A percentile compares a stretch with the other conserved stretches of the same genome.
phyloP scores from a whole-genome alignment of 371 early-diverging fungal species.

The Amoeboaphelidium protococcarum region DNA sequence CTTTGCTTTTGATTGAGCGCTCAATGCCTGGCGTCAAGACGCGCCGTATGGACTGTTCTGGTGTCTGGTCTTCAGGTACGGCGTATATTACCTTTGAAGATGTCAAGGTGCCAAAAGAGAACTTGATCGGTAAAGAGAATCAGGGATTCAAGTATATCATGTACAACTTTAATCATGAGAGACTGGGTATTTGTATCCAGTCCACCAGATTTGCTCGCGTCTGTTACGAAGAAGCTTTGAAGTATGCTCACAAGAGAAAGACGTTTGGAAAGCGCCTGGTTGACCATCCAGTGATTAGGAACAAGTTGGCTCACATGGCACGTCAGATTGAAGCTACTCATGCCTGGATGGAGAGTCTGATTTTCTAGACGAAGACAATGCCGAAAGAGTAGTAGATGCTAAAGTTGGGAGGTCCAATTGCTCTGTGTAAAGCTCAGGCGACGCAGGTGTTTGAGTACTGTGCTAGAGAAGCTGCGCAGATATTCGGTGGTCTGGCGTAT shows the following conservation, averaged over 20 bases:
- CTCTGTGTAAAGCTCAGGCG: conserved; percentile 53
- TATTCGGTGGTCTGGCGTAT: conserved; percentile 67
- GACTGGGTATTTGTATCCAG: conserved; percentile 50
- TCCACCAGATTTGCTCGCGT: conserved; percentile 63
- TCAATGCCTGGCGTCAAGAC: conserved; percentile 51
- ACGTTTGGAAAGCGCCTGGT: conserved; percentile 54
- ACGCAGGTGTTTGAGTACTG: conserved; percentile 65
- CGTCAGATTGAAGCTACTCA: conserved; percentile 62
- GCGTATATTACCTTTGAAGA: conserved; percentile 43
- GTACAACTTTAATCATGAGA: conserved; percentile 2
- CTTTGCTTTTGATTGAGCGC: conserved; percentile 46
- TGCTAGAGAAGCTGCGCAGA: conserved; percentile 67
- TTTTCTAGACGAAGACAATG: conserved; percentile 35
- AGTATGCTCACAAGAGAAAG: conserved; percentile 59
- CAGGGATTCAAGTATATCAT: conserved; percentile 40
- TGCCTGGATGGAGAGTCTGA: conserved; percentile 46
- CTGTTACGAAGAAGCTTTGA: conserved; percentile 55
- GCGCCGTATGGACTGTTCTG: conserved; percentile 44
- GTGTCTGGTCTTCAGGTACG: conserved; percentile 52
- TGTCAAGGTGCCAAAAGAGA: conserved; percentile 50
- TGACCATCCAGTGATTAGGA: conserved; percentile 20
- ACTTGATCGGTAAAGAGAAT: conserved; percentile 61
- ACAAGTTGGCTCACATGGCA: conserved; percentile 32
- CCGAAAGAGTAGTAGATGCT: conserved; percentile 31
- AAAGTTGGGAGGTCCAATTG: conserved; percentile 60